Base-by-base conservation (phyloP, 2,329 filamentous ascomycete species). In the Karstenula rhodostoma region DNA sequence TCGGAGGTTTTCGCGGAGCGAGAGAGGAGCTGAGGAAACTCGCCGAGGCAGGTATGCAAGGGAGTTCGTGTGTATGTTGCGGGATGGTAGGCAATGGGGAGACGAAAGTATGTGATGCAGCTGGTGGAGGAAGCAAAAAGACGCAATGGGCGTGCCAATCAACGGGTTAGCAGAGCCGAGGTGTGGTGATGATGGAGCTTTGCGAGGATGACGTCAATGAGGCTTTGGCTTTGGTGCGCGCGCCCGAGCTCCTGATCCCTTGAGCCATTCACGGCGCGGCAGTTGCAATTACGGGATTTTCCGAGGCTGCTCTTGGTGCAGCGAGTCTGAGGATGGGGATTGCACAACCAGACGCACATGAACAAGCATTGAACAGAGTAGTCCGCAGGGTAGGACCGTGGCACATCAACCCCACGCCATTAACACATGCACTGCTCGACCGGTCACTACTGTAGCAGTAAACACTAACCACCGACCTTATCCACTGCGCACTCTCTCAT, bases 101-200 rank as follows among this genome's bases (percentile, higher is more conserved):
- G 17, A 8, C n/a, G 37, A 17, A 17, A 15, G 15, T 40, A 40
- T 40, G 37, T 40, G 37, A n/a, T n/a, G 37, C 8, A n/a, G 37
- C n/a, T 40, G 37, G 37, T 40, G 37, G n/a, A 40, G 37, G 37
- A 19, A 43, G 15, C 15, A 29, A 40, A 51, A 51, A 40, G 33
- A 10, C 19, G 19, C 32, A 37, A 51, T 50, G 47, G 47, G 25
- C 43, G 7, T 19, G 25, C 13, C 7, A 27, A n/a, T 13, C 8
- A 40, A 32, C 19, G 50, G 50, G 49, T 13, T 5, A 7, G 19
- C 6, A 43, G 17, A 54, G 37, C 51, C 51, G 51, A 54, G 51
- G 51, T 54, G 49, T 32, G 33, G 22, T 35, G 48, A 54, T 33
- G 37, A 54, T 54, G 51, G 35, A 54, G 51, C 51, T 54, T 22